Evolutionary conservation across 2,329 filamentous ascomycete genomes (phyloP), one percentile per base, ranked within the genome.

Genomic region (Alternaria atra): DNA sequence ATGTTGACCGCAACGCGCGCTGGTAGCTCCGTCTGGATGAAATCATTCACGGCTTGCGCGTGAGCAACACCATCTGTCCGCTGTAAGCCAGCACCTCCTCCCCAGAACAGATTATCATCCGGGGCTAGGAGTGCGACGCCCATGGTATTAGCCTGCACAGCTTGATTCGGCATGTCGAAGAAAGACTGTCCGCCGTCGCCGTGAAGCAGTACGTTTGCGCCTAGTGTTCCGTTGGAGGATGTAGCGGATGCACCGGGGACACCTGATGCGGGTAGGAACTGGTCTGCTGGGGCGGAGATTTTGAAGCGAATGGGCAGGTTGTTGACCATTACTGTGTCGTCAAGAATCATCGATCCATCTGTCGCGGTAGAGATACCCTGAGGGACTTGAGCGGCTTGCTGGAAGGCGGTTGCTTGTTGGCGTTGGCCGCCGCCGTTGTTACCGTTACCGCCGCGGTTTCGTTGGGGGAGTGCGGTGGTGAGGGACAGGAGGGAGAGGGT

Each of bases 141-240:
- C 72, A 85, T 84, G 32, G 85, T 81, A 63, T 82, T 82, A 52
- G 76, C 71, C 55, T 84, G 82, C 10, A 86, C 82, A 17, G 80
- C 82, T 66, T 86, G 83, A 73, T 86, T 86, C 35, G 84, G 84
- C 75, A 86, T 85, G 70, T 85, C 84, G 73, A 85, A 85, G 80
- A 86, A 87, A 12, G 84, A 86, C 67, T 86, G 83, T 6, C 86
- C 86, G 42, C 86, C 86, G 69, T 88, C 86, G 51, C 86, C 86
- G 71, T 88, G 86, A 4, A 88, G 81, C 35, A 88, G 81, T 13
- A 88, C 83, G 66, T 88, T 88, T 6, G 86, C 78, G 51, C 75
- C 75, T 30, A 85, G 75, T 6, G 75, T 73, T 35, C 77, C 75
- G 39, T 73, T 72, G 3, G 71, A 43, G 12, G 74, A 72, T 2